Conservation (phyloP, 495 filamentous ascomycete genomes). For the Lasiosphaeria hispida region DNA sequence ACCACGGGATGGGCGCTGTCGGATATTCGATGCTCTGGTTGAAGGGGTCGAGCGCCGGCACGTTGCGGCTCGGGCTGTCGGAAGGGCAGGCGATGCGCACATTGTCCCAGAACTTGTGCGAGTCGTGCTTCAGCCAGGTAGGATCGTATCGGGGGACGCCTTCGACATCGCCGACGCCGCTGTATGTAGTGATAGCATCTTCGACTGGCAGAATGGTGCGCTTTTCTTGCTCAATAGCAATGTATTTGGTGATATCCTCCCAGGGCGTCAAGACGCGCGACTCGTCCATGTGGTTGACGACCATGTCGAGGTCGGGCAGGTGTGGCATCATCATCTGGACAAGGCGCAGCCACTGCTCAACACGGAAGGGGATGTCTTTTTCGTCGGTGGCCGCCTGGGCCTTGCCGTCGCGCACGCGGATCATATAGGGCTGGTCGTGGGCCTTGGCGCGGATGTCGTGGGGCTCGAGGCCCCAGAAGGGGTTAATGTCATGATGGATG, state of each 20-base stretch:
- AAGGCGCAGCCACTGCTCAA: conserved; percentile 51
- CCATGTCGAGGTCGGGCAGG: conserved; percentile 65
- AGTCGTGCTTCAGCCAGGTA: conserved; percentile 20
- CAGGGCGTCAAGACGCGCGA: conserved; percentile 59
- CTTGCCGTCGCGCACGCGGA: conserved; percentile 54
- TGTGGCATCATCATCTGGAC: conserved; percentile 50
- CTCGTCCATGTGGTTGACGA: conserved; percentile 63
- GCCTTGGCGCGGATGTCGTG: conserved; percentile 46
- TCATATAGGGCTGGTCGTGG: conserved; percentile 41
- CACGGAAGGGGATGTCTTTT: conserved; percentile 42
- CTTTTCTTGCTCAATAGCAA: conserved; percentile 46
- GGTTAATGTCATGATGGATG: conserved; percentile 60
- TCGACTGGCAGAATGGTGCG: conserved; percentile 35
- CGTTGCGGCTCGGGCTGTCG: conserved; percentile 50
- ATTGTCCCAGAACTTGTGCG: conserved; percentile 35
- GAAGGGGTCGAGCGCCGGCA: conserved; percentile 38
- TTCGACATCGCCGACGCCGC: conserved; percentile 29
- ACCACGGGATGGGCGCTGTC: conserved; percentile 22
- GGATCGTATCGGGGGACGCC: conserved; percentile 27
- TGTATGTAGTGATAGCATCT: conserved; percentile 28
- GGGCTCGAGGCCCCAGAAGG: conserved; percentile 62
- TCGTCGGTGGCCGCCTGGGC: conserved; percentile 42
- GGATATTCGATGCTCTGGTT: conserved; percentile 32
- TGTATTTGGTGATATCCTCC: conserved; percentile 54
- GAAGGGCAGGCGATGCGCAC: conserved; percentile 54